Conservation (phyloP, 345 rosid genomes). For the Eucalyptus melliodora region DNA sequence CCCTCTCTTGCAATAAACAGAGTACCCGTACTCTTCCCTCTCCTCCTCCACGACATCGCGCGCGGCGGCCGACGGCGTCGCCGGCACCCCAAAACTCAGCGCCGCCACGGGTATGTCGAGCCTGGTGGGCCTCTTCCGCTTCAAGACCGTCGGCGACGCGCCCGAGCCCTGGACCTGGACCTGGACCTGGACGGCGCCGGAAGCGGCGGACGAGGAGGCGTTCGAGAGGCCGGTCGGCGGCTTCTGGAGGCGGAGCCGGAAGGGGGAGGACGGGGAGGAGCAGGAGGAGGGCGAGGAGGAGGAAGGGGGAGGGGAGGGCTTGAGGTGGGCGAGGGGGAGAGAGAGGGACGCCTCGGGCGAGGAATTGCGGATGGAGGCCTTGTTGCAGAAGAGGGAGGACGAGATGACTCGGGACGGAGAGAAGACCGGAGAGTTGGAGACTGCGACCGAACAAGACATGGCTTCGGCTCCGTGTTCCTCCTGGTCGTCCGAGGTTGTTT, state of each 20-base stretch:
- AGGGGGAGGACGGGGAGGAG: constrained; percentile 57
- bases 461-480: background rate
- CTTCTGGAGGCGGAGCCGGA: constrained; percentile 56
- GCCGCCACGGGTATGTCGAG: constrained; percentile 44
- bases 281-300: constrained; percentile 27
- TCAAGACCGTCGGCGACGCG: constrained; percentile 21
- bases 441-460: constrained; percentile 74
- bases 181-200: no score
- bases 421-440: constrained; percentile 69
- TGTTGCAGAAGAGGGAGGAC: constrained; percentile 55
- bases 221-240: constrained; percentile 19
- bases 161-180: constrained; percentile 1
- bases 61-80: constrained; percentile 15
- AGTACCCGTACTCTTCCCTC: constrained; percentile 47
- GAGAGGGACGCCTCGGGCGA: constrained; percentile 25
- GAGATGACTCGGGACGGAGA: constrained; percentile 34
- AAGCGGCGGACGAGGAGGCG: background rate
- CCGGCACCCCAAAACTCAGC: constrained; percentile 14
- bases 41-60: constrained; percentile 32
- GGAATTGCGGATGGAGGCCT: constrained; percentile 13
- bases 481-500: background rate
- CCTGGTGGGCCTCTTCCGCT: constrained; percentile 80
- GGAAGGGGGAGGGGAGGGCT: constrained; percentile 22
- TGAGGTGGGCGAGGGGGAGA: constrained; percentile 32
- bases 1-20: constrained; percentile 84